Evolutionary conservation across 257 asterid species (phyloP), one percentile per base, ranked within the genome.

Genomic region (Solanum okadae): DNA sequence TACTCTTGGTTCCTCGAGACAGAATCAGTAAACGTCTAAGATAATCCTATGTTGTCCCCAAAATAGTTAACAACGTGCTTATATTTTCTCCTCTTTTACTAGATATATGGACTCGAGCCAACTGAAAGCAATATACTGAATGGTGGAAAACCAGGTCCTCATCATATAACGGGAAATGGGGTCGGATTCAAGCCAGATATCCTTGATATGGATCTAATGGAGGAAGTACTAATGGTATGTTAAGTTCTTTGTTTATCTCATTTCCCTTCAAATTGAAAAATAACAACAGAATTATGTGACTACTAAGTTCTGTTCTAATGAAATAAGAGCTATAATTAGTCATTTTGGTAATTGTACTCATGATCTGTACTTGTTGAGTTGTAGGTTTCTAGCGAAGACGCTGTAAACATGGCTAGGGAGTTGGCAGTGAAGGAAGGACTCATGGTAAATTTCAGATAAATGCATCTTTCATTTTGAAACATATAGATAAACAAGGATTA

Each of bases 141-240:
- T 38, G 99, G 99, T 20, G 99, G 99, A 86, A 97, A 96, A 92
- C 98, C 99, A 94, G 99, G 99, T 86, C 99, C 99, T 88, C 99
- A 97, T 90, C 94, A 96, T n/a, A 97, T 97, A 25, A 97, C 98
- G 11, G 99, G 99, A n/a, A 97, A 95, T 85, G 99, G 99, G 77
- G 98, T 96, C n/a, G 99, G 99, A 79, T 97, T 97, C 94, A 96
- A 97, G 89, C 99, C 99, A 2, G 99, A 97, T 70, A 97, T 97
- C 88, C 90, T 97, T 20, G 99, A 97, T 84, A 94, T 97, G 98
- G 98, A 97, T 93, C 93, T 97, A 86, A 95, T 97, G 98, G 99
- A 97, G 83, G 98, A 94, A 93, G 98, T 96, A 89, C 98, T 97
- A 59, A 97, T 94, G 98, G 99, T 96, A 91, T 89, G 89, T 20